Conservation (phyloP, 2,329 filamentous ascomycete species). For the Verticillium longisporum region DNA sequence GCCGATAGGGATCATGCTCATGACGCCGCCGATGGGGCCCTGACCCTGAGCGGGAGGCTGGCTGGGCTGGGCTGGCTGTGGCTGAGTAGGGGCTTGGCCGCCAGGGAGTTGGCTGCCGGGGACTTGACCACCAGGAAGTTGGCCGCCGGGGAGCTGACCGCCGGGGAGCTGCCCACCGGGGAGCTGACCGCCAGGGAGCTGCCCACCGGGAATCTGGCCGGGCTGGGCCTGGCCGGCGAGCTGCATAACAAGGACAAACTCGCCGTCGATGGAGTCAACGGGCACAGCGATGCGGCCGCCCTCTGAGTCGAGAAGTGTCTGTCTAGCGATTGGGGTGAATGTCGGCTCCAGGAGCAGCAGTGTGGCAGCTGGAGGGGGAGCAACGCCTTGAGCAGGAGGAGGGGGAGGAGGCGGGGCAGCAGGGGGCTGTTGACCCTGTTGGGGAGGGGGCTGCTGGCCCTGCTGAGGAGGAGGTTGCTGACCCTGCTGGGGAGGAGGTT, state of each 20-base stretch:
- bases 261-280: constrained; percentile 14
- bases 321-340: constrained; percentile 11
- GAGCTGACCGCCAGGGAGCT: neutral
- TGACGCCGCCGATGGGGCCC: neutral
- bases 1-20: constrained; percentile 2
- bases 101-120: neutral
- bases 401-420: neutral
- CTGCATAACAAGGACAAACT: constrained; percentile 15
- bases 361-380: constrained; percentile 9
- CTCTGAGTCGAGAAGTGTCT: constrained; percentile 12
- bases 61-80: neutral
- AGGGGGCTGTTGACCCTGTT: neutral
- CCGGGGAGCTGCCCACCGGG: neutral
- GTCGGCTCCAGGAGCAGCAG: constrained; percentile 14
- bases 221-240: constrained; percentile 5
- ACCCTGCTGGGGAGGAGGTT: neutral
- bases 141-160: neutral
- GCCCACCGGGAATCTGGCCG: constrained; percentile 4
- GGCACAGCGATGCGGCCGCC: constrained; percentile 13
- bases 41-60: neutral
- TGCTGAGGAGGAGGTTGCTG: constrained; percentile 1
- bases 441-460: neutral
- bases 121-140: neutral
- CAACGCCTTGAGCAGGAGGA: neutral
- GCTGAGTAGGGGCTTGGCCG: neutral